phyloP scores from a whole-genome alignment of 306 rosid species.

The Trichosanthes cucumerina region DNA sequence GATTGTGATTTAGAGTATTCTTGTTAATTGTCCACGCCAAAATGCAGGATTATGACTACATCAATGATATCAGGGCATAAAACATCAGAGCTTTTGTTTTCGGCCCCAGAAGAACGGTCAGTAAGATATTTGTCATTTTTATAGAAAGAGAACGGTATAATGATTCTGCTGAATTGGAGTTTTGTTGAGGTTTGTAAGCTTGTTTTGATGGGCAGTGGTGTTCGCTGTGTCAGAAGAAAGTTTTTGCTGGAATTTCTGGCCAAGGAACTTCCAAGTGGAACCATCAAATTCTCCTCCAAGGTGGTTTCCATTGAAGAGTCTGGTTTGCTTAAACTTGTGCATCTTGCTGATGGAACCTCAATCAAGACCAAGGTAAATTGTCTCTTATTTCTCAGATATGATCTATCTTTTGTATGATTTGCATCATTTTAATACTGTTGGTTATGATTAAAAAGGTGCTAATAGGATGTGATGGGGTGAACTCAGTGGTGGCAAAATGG shows the following conservation, averaged over 20 bases:
- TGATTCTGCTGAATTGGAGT: neutral
- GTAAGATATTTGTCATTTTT: conserved; percentile 7
- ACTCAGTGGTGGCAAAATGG: conserved; percentile 65
- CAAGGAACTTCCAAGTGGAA: conserved; percentile 52
- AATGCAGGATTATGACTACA: conserved; percentile 35
- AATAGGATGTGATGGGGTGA: conserved; percentile 81
- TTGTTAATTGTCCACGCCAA: neutral
- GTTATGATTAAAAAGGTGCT: conserved; percentile 34
- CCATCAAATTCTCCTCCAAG: conserved; percentile 59
- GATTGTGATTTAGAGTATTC: neutral
- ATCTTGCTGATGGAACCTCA: conserved; percentile 53
- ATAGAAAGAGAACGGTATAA: neutral
- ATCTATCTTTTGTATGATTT: neutral
- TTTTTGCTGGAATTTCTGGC: conserved; percentile 46
- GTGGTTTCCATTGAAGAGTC: conserved; percentile 59
- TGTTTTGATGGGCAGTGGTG: conserved; percentile 15
- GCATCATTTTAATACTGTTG: neutral
- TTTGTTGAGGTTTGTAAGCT: neutral
- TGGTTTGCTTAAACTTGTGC: conserved; percentile 42
- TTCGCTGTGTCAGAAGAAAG: conserved; percentile 44
- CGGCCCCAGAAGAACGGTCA: conserved; percentile 33
- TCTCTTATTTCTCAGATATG: neutral
- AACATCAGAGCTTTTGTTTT: conserved; percentile 21
- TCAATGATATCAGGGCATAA: conserved; percentile 38
- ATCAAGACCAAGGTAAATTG: conserved; percentile 45